These are phyloP conservation scores for Cerrena zonata DNA, from an alignment of 1,284 basidiomycete genomes.

Conservation along the genomic window DNA sequence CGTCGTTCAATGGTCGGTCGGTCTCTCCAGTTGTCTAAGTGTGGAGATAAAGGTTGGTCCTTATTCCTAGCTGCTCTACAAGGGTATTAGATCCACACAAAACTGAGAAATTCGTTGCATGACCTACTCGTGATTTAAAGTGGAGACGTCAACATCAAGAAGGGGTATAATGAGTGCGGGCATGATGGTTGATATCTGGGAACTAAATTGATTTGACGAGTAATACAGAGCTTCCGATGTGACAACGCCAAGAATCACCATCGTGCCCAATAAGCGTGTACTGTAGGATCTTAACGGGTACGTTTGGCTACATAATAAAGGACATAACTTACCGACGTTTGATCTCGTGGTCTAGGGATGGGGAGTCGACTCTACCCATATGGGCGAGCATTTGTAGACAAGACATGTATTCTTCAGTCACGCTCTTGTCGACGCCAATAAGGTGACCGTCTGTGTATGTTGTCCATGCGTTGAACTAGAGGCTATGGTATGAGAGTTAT, in stretches of 20 bases:
- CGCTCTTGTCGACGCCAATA: constrained; percentile 68
- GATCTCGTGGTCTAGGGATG: constrained; percentile 49
- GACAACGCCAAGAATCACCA: constrained; percentile 75
- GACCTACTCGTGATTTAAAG: constrained; percentile 67
- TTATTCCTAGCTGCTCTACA: constrained; percentile 55
- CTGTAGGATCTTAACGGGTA: constrained; percentile 33
- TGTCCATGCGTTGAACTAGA: constrained; percentile 85
- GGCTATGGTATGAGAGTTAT: background rate
- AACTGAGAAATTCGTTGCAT: constrained; percentile 1
- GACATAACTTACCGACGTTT: constrained; percentile 50
- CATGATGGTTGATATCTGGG: constrained; percentile 70
- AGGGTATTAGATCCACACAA: constrained; percentile 9
- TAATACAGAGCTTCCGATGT: constrained; percentile 83
- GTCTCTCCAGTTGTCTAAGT: constrained; percentile 74
- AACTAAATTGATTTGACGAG: constrained; percentile 67
- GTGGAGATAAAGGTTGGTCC: constrained; percentile 66
- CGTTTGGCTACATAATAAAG: background rate
- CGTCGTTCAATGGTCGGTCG: constrained; percentile 72
- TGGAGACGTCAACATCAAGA: constrained; percentile 54
- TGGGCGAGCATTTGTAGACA: constrained; percentile 65
- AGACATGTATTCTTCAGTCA: constrained; percentile 69
- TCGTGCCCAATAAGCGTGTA: constrained; percentile 80
- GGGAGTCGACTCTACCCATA: constrained; percentile 47
- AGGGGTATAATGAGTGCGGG: constrained; percentile 72
- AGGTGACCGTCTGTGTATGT: constrained; percentile 83